Percentiles rank a stretch among this genome's conserved stretches.
Evolutionary conservation across 768 basidiomycete species (phyloP).

Genomic region (Hericium coralloides): DNA sequence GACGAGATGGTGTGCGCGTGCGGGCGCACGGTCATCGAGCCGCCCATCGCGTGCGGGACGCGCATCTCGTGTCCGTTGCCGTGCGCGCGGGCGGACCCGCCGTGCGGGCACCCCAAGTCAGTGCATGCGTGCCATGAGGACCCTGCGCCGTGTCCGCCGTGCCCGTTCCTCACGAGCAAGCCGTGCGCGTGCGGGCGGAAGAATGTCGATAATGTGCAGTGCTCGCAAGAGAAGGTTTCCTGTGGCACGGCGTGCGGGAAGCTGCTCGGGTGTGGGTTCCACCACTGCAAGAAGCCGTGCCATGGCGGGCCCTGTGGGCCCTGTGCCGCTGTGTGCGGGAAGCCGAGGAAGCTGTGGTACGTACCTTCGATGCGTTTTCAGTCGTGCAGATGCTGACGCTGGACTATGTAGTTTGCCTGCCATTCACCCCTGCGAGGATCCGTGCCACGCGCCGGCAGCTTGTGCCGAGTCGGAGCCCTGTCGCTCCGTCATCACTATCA

Average conservation of each 20-base stretch:
- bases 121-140: conserved; percentile 82
- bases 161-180: conserved; percentile 72
- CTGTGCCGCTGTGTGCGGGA: conserved; percentile 76
- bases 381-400: background rate
- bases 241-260: conserved; percentile 82
- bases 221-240: conserved; percentile 78
- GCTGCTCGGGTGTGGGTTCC: conserved; percentile 79
- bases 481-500: conserved; percentile 50
- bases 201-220: conserved; percentile 66
- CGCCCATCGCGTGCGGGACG: conserved; percentile 85
- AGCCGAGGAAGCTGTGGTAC: conserved; percentile 77
- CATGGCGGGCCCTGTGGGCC: conserved; percentile 76
- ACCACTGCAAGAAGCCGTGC: conserved; percentile 76
- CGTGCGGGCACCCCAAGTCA: conserved; percentile 77
- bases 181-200: conserved; percentile 88
- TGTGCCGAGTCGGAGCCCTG: conserved; percentile 83
- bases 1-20: conserved; percentile 88
- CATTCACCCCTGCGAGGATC: conserved; percentile 64
- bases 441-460: conserved; percentile 83
- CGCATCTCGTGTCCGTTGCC: conserved; percentile 70
- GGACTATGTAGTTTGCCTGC: conserved; percentile 42
- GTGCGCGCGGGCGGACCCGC: conserved; percentile 58
- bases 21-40: conserved; percentile 78
- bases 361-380: conserved; percentile 16
- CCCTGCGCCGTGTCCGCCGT: conserved; percentile 68